Base-by-base conservation (phyloP, 2,329 filamentous ascomycete genomes). In the Cercospora nicotianae region DNA sequence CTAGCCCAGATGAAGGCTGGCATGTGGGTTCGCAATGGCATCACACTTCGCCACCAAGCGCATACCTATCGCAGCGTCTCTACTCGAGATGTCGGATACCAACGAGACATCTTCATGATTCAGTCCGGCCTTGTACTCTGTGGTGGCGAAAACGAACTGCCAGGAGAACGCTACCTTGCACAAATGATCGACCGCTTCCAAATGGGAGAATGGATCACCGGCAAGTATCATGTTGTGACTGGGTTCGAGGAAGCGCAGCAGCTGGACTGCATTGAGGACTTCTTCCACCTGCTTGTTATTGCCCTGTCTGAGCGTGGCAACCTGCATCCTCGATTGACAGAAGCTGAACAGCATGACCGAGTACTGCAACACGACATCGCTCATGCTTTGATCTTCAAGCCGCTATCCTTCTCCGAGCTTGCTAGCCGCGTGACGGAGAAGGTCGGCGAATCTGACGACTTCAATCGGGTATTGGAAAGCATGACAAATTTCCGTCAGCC, bases 1-100 rank as follows among this genome's bases (percentile, higher is more conserved):
- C 84, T 99, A 33, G 92, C 95, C 5, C 96, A 99, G 81, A 98
- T 99, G 89, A 97, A 96, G 79, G 93, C 94, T 18, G 92, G 93
- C 62, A 96, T 98, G 89, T 99, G 96, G 95, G 94, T 99, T 70
- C 89, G 95, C 65, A 99, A 99, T 77, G 95, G 95, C 2, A 93
- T 99, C 76, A 98, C 94, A 75, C 86, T 99, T 62, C 89, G 94
- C 45, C 95, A 99, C 78, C 95, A 99, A 80, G 95, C 96, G 78
- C 91, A 91, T 63, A 95, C 94, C 18, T 99, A 99, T 78, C 90
- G 93, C 16, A 94, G 93, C 48, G 93, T 97, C 13, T 88, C 89
- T 10, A 92, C 96, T 75, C 87, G 95, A 72, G 95, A 99, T 79
- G 91, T 97, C 20, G 93, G 93, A 1, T 94, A 97, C 75, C 94